Percentiles rank a stretch among this genome's conserved stretches.
Evolutionary conservation across 768 basidiomycete genomes (phyloP).

Genomic region (Leccinum variicolor): DNA sequence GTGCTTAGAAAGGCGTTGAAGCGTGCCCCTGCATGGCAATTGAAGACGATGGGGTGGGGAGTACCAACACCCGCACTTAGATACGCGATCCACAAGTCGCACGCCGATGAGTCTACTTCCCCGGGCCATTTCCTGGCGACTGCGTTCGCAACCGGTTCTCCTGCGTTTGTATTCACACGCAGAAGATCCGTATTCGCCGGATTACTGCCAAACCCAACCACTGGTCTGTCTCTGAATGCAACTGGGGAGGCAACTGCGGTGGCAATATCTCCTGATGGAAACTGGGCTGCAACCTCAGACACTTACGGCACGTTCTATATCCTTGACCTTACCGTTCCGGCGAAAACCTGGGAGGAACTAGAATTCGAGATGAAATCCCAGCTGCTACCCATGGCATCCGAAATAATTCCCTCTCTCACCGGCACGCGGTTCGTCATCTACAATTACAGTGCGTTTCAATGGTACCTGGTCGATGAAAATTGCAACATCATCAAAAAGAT

Average conservation of each 20-base stretch:
- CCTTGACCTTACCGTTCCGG: background rate
- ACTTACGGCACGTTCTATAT: constrained; percentile 7
- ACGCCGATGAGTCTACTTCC: background rate
- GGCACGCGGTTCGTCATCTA: constrained; percentile 13
- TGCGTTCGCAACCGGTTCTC: constrained; percentile 1
- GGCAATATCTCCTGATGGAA: constrained; percentile 21
- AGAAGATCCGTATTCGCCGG: background rate
- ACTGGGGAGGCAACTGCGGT: background rate
- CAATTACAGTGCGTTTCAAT: background rate
- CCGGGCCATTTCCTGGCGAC: background rate
- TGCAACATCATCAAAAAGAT: constrained; percentile 4
- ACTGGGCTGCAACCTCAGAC: constrained; percentile 10
- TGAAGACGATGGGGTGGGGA: constrained; percentile 4
- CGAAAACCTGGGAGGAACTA: background rate
- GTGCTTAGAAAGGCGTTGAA: background rate
- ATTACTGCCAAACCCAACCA: background rate
- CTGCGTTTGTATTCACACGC: constrained; percentile 4
- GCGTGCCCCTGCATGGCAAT: background rate
- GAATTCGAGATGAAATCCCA: background rate
- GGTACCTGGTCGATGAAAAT: constrained; percentile 4
- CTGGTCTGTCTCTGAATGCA: background rate
- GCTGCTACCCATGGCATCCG: background rate
- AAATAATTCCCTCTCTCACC: background rate
- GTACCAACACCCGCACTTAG: background rate
- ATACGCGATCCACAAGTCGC: background rate